phyloP scores from a whole-genome alignment of 768 basidiomycete genomes.

The Suillus subalutaceus region DNA sequence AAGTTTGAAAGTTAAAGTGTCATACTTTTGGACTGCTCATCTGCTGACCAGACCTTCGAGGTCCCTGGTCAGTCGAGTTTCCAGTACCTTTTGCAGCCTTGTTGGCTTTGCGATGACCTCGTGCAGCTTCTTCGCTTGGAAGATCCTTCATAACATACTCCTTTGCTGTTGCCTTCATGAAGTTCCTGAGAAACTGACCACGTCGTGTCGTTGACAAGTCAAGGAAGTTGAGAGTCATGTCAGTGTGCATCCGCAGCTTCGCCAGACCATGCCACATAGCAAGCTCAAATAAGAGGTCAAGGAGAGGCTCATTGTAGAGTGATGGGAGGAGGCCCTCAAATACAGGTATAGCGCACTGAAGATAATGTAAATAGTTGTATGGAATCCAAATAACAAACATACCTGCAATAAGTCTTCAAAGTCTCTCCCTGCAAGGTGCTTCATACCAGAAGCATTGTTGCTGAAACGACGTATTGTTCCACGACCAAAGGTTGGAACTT shows the following conservation, averaged over 20 bases:
- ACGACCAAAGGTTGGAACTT: conserved; percentile 14
- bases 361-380: too few species aligned
- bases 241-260: too few species aligned
- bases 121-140: conserved; percentile 39
- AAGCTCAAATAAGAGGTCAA: conserved; percentile 25
- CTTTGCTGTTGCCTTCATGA: neutral
- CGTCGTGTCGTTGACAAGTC: too few species aligned
- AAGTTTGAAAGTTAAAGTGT: conserved; percentile 14
- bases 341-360: conserved; percentile 32
- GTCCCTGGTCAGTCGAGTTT: too few species aligned
- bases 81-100: neutral
- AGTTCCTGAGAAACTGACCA: conserved; percentile 16
- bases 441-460: conserved; percentile 22
- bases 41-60: neutral
- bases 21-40: neutral
- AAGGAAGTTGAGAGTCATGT: too few species aligned
- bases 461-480: conserved; percentile 13
- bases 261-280: conserved; percentile 22
- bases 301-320: too few species aligned
- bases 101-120: conserved; percentile 15
- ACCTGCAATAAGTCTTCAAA: conserved; percentile 21
- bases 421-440: conserved; percentile 10
- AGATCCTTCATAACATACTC: conserved; percentile 37
- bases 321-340: conserved; percentile 31
- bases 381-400: neutral